Evolutionary conservation across 257 asterid species (phyloP), one percentile per base, ranked within the genome.

Genomic region (Jacaranda copaia): DNA sequence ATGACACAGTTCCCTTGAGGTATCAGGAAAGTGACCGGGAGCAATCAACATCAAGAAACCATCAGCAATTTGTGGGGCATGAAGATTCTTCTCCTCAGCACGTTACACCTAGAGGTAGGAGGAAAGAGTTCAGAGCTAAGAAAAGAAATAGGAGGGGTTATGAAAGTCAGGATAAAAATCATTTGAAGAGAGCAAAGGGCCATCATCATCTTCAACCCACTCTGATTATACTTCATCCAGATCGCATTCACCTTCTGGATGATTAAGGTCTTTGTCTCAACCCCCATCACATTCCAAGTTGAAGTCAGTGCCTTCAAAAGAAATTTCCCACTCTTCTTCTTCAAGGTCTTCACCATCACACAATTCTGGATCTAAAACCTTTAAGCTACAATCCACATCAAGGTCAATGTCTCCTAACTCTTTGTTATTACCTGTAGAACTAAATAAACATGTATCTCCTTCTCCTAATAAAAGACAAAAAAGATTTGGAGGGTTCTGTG

Each of bases 151-250:
- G 67, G 77, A 80, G 68, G 72, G 81, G 75, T n/a, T 70, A 46
- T 57, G 74, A 68, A 70, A 60, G 60, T 74, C 66, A 62, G 36
- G 89, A 76, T 62, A 76, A 64, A 70, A 78, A 71, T 74, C 63
- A 49, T 42, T 45, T 77, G 16, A 74, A 85, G 80, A 83, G 79
- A 66, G 76, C 80, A 46, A 84, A 81, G 76, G 68, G 45, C 82
- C 81, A 18, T 81, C 85, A 59, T 74, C 89, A 43, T 78, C 87
- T 53, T 76, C 84, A 25, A 40, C 73, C 63, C 77, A 38, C 64
- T 89, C 91, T 57, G 82, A 81, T 80, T 70, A 81, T 77, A 79
- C 80, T 62, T 72, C 81, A 72, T 84, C 86, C 53, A 86, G 79
- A 49, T 79, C 83, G 57, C 74, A 58, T 59, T 81, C 88, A 71